A percentile compares a stretch with the other conserved stretches of the same genome.
Evolutionary conservation across 2,329 filamentous ascomycete species (phyloP).

Genomic region (Chaetothyriales sp.): DNA sequence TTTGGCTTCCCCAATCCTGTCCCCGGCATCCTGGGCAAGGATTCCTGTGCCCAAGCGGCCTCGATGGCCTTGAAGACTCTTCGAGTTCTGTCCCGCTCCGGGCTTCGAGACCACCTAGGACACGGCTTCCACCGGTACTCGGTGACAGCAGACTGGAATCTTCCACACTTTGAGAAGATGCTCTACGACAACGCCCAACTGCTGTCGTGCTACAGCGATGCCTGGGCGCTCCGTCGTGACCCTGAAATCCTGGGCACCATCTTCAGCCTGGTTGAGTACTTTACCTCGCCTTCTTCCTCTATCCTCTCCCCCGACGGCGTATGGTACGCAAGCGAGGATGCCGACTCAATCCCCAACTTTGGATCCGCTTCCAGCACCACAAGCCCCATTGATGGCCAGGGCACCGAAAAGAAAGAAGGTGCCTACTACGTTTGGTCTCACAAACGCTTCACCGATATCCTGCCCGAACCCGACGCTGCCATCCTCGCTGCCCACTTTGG

Average conservation of each 20-base stretch:
- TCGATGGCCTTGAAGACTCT: constrained; percentile 71
- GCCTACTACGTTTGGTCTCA: constrained; percentile 91
- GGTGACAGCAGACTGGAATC: constrained; percentile 77
- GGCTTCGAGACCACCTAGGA: constrained; percentile 60
- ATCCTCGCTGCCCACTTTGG: constrained; percentile 75
- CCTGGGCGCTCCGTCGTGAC: constrained; percentile 54
- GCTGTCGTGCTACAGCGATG: constrained; percentile 69
- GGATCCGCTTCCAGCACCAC: background rate
- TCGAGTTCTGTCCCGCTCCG: constrained; percentile 57
- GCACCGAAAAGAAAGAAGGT: constrained; percentile 66
- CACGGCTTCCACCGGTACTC: constrained; percentile 74
- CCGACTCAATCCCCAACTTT: constrained; percentile 63
- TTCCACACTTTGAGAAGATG: constrained; percentile 97
- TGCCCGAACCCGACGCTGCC: constrained; percentile 52
- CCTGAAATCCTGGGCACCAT: constrained; percentile 63
- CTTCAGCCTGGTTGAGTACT: constrained; percentile 72
- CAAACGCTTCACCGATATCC: constrained; percentile 65
- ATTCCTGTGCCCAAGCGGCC: constrained; percentile 57
- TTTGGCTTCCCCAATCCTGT: constrained; percentile 51
- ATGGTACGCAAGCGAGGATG: constrained; percentile 78
- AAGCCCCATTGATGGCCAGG: constrained; percentile 36
- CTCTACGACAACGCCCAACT: constrained; percentile 83
- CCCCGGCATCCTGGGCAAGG: constrained; percentile 69
- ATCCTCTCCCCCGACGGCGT: constrained; percentile 55
- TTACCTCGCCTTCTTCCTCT: constrained; percentile 47